phyloP scores from a whole-genome alignment of 1,284 basidiomycete genomes.

The Apiotrichum mycotoxinovorans region DNA sequence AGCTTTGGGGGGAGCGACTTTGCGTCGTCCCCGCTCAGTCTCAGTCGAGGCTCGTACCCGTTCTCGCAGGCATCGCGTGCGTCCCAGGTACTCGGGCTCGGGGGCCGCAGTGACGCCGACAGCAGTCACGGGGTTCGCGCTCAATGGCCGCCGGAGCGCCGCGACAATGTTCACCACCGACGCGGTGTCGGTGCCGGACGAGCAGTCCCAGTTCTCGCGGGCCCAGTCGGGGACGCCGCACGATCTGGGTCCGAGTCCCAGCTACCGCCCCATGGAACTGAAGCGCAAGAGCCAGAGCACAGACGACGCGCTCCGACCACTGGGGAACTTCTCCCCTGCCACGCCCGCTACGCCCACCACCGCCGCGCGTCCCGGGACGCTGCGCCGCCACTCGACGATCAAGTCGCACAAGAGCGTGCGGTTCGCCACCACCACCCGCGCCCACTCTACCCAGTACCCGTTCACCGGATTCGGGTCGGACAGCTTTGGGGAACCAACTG shows the following conservation, averaged over 20 bases:
- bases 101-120: too few relatives aligned
- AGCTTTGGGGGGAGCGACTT: too few relatives aligned
- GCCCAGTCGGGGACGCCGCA: not conserved
- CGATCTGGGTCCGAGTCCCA: not conserved
- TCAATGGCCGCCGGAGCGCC: not conserved
- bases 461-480: not conserved
- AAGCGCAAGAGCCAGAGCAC: too few relatives aligned
- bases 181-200: not conserved
- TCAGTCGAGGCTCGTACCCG: too few relatives aligned
- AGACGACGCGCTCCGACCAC: too few relatives aligned
- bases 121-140: not conserved
- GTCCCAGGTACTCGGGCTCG: too few relatives aligned
- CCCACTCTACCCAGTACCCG: too few relatives aligned
- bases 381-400: not conserved
- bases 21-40: too few relatives aligned
- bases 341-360: not conserved
- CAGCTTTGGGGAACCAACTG: too few relatives aligned
- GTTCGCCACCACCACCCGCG: not conserved
- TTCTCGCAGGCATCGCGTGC: too few relatives aligned
- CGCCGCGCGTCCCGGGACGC: not conserved
- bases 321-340: too few relatives aligned
- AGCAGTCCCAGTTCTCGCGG: not conserved
- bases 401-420: not conserved
- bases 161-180: not conserved
- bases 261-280: too few relatives aligned